Conservation (phyloP, 176 grass and related monocot genomes). For the Aegilops longissima region DNA sequence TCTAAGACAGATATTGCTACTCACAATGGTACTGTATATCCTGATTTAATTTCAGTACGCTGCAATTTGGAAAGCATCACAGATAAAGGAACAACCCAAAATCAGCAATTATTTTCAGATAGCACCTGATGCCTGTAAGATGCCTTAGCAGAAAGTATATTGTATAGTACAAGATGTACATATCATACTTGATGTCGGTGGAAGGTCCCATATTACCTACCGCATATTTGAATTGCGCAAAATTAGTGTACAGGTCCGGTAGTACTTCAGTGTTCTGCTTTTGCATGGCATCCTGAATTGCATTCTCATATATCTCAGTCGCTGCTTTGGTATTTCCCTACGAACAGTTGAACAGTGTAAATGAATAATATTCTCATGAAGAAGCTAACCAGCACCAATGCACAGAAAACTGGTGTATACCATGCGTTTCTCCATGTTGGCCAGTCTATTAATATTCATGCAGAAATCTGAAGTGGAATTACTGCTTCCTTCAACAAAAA, state of each 20-base stretch:
- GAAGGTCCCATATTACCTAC: slow-evolving; percentile 44
- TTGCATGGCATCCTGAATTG: slow-evolving; percentile 74
- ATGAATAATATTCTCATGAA: slow-evolving; percentile 5
- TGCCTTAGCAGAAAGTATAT: slow-evolving; percentile 11
- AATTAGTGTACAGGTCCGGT: slow-evolving; percentile 65
- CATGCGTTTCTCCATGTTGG: slow-evolving; percentile 94
- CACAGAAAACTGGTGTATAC: slow-evolving; percentile 40
- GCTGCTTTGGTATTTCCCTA: slow-evolving; percentile 80
- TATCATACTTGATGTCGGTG: slow-evolving; percentile 12
- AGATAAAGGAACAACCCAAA: slow-evolving; percentile 11
- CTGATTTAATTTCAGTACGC: slow-evolving; percentile 14
- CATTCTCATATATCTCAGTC: slow-evolving; percentile 81
- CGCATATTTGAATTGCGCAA: slow-evolving; percentile 78
- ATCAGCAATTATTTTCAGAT: slow-evolving; percentile 8
- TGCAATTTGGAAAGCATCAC: not conserved
- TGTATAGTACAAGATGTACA: slow-evolving; percentile 13
- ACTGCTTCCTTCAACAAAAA: slow-evolving; percentile 53
- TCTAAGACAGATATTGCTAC: not conserved
- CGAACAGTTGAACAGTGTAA: slow-evolving; percentile 36
- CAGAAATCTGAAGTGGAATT: slow-evolving; percentile 53
- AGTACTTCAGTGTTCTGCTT: slow-evolving; percentile 58
- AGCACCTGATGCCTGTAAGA: slow-evolving; percentile 7
- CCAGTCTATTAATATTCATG: slow-evolving; percentile 68
- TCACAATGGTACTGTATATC: not conserved
- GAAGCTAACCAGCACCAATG: slow-evolving; percentile 12